A percentile compares a stretch with the other conserved stretches of the same genome.
Evolutionary conservation across 192 early-diverging fungal genomes (phyloP).

Genomic region (Backusella australiensis): DNA sequence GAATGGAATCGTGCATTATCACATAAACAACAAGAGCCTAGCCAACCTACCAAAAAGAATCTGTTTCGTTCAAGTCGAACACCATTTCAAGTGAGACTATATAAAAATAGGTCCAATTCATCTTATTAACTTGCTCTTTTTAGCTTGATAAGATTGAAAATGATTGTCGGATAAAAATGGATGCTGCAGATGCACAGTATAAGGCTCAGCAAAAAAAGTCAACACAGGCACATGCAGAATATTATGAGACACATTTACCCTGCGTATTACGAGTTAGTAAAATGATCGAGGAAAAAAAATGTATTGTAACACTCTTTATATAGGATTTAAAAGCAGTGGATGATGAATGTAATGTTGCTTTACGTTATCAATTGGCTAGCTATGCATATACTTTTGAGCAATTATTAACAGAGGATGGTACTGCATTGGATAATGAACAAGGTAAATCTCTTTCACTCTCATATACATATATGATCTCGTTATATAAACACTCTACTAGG

Average conservation of each 20-base stretch:
- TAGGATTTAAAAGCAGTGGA: conserved; percentile 64
- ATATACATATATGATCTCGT: neutral
- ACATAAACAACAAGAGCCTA: conserved; percentile 47
- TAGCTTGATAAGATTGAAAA: conserved; percentile 80
- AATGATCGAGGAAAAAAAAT: neutral
- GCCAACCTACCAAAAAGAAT: conserved; percentile 40
- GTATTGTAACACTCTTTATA: conserved; percentile 23
- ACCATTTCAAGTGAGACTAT: conserved; percentile 54
- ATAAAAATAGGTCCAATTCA: neutral
- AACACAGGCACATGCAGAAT: conserved; percentile 72
- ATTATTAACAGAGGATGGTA: conserved; percentile 70
- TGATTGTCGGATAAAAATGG: conserved; percentile 81
- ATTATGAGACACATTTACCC: conserved; percentile 80
- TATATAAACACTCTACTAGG: conserved; percentile 13
- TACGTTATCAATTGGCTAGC: conserved; percentile 76
- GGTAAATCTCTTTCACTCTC: conserved; percentile 7
- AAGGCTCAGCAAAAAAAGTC: conserved; percentile 74
- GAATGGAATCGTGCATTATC: conserved; percentile 84
- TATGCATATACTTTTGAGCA: conserved; percentile 83
- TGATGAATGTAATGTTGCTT: conserved; percentile 81
- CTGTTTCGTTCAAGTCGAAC: conserved; percentile 53
- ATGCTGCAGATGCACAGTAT: conserved; percentile 81
- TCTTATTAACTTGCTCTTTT: neutral
- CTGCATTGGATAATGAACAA: conserved; percentile 48
- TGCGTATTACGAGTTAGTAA: conserved; percentile 70